These are phyloP conservation scores for Fusarium goolgardi DNA, from an alignment of 2,329 filamentous ascomycete species.

Conservation along the genomic window DNA sequence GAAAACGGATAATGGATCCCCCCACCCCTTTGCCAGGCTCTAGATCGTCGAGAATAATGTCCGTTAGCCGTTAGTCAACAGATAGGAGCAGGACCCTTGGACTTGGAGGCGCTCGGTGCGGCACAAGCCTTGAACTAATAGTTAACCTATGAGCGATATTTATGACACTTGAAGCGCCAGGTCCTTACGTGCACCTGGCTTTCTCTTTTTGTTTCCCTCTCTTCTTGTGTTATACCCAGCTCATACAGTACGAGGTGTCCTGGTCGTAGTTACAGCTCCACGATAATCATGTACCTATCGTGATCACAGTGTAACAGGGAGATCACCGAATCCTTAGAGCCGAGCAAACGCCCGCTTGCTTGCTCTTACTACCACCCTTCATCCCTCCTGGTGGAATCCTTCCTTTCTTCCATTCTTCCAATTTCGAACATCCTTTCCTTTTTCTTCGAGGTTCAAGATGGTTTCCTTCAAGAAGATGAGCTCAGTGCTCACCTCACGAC, in stretches of 20 bases:
- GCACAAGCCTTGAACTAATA: neutral
- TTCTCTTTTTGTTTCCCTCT: neutral
- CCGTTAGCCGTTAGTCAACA: constrained; percentile 17
- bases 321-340: constrained; percentile 2
- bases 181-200: neutral
- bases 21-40: constrained; percentile 3
- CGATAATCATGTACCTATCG: constrained; percentile 9
- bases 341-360: constrained; percentile 12
- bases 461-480: constrained; percentile 24
- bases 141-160: constrained; percentile 21
- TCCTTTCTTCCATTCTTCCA: neutral
- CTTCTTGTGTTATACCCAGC: neutral
- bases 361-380: constrained; percentile 1
- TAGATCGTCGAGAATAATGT: constrained; percentile 15
- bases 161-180: constrained; percentile 21
- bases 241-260: neutral
- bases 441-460: neutral
- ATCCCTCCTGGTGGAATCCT: neutral
- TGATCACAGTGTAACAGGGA: constrained; percentile 23
- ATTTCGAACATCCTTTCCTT: neutral
- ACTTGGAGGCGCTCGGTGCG: neutral
- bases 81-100: neutral
- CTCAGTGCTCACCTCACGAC: constrained; percentile 36
- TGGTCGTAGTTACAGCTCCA: neutral
- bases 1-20: constrained; percentile 1